A percentile compares a stretch with the other conserved stretches of the same genome.
phyloP scores from a whole-genome alignment of 805 yeast genomes.

The Clavispora santaluciae region DNA sequence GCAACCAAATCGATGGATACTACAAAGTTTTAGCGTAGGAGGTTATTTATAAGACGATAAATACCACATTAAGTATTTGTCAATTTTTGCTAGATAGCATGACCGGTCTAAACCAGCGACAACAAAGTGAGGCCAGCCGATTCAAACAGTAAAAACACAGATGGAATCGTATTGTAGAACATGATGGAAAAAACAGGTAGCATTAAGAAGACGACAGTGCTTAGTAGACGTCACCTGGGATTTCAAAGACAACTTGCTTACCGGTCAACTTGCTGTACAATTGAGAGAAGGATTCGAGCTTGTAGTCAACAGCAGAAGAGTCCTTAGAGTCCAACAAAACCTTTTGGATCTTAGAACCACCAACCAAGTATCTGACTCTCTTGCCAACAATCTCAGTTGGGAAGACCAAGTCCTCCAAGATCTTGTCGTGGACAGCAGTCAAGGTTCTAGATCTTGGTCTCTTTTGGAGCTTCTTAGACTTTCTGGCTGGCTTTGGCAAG shows the following conservation, averaged over 20 bases:
- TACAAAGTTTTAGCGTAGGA: conserved; percentile 9
- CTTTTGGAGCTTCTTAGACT: conserved; percentile 91
- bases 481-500: conserved; percentile 98
- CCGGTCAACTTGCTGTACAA: conserved; percentile 98
- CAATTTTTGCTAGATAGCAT: conserved; percentile 16
- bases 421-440: conserved; percentile 96
- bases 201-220: conserved; percentile 8
- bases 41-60: conserved; percentile 18
- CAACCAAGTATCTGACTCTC: conserved; percentile 98
- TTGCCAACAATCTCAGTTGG: conserved; percentile 99
- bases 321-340: conserved; percentile 97
- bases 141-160: conserved; percentile 19
- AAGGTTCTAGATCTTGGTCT: conserved; percentile 99
- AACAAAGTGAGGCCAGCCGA: conserved; percentile 5
- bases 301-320: conserved; percentile 94
- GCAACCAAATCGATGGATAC: too few species aligned
- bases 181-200: conserved; percentile 7
- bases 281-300: conserved; percentile 98
- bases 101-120: conserved; percentile 7
- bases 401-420: conserved; percentile 98
- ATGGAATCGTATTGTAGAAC: conserved; percentile 3
- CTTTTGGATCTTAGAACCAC: conserved; percentile 98
- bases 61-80: conserved; percentile 19
- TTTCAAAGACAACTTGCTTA: conserved; percentile 98
- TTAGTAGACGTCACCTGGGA: conserved; percentile 49